A percentile compares a stretch with the other conserved stretches of the same genome.
Conservation (phyloP, 768 basidiomycete species). For the Kwoniella pini region DNA sequence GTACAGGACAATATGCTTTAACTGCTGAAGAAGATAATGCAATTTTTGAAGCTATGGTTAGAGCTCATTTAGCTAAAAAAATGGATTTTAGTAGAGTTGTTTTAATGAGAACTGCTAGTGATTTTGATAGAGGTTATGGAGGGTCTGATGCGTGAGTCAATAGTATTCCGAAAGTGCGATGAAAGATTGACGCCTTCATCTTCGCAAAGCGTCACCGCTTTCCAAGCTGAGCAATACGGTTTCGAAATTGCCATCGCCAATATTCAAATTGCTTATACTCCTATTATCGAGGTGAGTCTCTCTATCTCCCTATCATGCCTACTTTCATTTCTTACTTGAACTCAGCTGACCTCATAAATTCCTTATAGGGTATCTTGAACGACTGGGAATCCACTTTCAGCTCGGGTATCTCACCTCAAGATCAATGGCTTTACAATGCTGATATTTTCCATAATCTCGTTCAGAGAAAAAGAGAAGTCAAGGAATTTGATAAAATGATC, state of each 20-base stretch:
- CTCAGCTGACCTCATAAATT: neutral
- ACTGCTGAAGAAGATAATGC: conserved; percentile 58
- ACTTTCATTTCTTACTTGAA: neutral
- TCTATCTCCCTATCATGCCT: neutral
- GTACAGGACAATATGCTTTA: conserved; percentile 24
- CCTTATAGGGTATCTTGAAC: conserved; percentile 45
- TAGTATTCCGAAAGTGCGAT: no score
- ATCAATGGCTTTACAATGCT: conserved; percentile 28
- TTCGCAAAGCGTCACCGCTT: conserved; percentile 43
- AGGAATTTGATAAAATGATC: conserved; percentile 16
- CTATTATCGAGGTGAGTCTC: conserved; percentile 51
- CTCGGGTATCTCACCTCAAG: conserved; percentile 52
- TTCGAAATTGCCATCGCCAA: conserved; percentile 55
- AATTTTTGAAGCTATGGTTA: conserved; percentile 55
- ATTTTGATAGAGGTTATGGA: conserved; percentile 32
- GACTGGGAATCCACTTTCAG: conserved; percentile 54
- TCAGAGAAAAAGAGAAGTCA: conserved; percentile 19
- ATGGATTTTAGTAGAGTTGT: conserved; percentile 57
- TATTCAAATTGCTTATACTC: conserved; percentile 56
- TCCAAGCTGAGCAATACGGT: conserved; percentile 51
- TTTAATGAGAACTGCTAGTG: conserved; percentile 54
- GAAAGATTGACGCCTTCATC: no score
- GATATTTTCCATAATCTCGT: conserved; percentile 31
- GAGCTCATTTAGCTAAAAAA: conserved; percentile 51
- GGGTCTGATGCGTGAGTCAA: conserved; percentile 33